These are phyloP conservation scores for Panus rudis DNA, from an alignment of 768 basidiomycete species.

Conservation along the genomic window DNA sequence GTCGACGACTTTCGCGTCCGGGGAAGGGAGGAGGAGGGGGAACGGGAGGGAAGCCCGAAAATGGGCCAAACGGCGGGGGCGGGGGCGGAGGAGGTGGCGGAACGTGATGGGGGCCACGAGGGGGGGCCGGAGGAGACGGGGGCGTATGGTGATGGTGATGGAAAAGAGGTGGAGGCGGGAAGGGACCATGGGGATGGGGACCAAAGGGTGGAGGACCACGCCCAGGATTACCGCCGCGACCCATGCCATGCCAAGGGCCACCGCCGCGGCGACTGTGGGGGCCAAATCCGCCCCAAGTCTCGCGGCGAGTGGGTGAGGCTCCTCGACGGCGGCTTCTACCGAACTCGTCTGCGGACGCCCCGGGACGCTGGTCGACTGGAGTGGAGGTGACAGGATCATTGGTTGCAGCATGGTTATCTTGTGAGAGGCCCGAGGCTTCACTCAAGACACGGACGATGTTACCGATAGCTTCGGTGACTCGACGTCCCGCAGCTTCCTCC, in stretches of 20 bases:
- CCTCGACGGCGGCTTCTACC: background rate
- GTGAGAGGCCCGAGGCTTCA: slow-evolving; percentile 15
- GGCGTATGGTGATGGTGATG: slow-evolving; percentile 8
- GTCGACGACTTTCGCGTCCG: background rate
- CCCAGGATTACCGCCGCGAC: too few species aligned
- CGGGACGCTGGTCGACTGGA: slow-evolving; percentile 7
- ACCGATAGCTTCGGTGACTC: slow-evolving; percentile 57
- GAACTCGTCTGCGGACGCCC: background rate
- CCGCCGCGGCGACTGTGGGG: background rate
- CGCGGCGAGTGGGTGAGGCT: background rate
- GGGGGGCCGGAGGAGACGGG: slow-evolving; percentile 6
- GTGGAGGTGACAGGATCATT: slow-evolving; percentile 16
- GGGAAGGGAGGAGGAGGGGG: slow-evolving; percentile 3
- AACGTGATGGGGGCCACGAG: background rate
- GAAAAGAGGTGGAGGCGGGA: slow-evolving; percentile 12
- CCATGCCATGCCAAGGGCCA: background rate
- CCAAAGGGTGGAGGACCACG: slow-evolving; percentile 5
- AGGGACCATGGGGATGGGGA: slow-evolving; percentile 7
- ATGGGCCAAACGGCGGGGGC: slow-evolving; percentile 4
- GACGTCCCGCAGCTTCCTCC: slow-evolving; percentile 60
- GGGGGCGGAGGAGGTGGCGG: slow-evolving; percentile 12
- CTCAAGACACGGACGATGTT: slow-evolving; percentile 51
- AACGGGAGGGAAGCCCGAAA: background rate
- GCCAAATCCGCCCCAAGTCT: slow-evolving; percentile 2
- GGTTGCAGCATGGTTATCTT: background rate